Percentiles rank a stretch among this genome's conserved stretches.
Conservation (phyloP, 768 basidiomycete genomes). For the Tricholoma furcatifolium region DNA sequence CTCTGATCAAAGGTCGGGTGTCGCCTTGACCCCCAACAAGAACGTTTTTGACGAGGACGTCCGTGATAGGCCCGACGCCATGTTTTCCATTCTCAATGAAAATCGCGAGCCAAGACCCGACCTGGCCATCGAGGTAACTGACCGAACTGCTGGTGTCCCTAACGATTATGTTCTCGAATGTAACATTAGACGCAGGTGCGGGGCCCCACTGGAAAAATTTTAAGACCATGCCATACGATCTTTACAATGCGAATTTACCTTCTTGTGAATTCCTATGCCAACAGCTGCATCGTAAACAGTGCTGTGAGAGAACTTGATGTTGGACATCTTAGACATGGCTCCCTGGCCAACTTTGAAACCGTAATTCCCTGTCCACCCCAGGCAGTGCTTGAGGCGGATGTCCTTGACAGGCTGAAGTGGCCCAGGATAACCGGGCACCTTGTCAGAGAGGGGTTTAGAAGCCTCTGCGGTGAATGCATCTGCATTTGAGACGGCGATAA, state of each 20-base stretch:
- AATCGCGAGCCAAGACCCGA: slow-evolving; percentile 16
- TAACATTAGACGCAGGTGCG: slow-evolving; percentile 13
- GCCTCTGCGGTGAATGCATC: slow-evolving; percentile 18
- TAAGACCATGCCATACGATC: not conserved
- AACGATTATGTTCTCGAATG: slow-evolving; percentile 17
- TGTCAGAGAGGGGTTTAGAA: slow-evolving; percentile 8
- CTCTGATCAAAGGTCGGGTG: slow-evolving; percentile 13
- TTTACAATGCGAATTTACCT: slow-evolving; percentile 1
- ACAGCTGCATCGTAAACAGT: slow-evolving; percentile 18
- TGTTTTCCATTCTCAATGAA: slow-evolving; percentile 16
- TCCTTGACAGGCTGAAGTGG: slow-evolving; percentile 5
- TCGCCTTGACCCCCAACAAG: slow-evolving; percentile 7
- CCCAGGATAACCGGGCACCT: slow-evolving; percentile 10
- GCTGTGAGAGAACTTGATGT: slow-evolving; percentile 14
- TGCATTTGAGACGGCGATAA: slow-evolving; percentile 10
- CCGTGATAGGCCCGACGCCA: slow-evolving; percentile 16
- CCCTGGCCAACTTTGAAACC: slow-evolving; percentile 21
- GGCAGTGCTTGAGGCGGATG: slow-evolving; percentile 13
- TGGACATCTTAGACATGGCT: slow-evolving; percentile 11
- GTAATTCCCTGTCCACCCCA: slow-evolving; percentile 17
- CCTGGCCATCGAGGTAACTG: slow-evolving; percentile 14
- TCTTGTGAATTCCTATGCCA: slow-evolving; percentile 18
- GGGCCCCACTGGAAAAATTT: slow-evolving; percentile 10
- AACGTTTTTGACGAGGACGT: slow-evolving; percentile 15
- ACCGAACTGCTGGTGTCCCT: slow-evolving; percentile 13